These are phyloP conservation scores for Vaccinium vitisidaea DNA, from an alignment of 148 eudicot species.

Conservation along the genomic window DNA sequence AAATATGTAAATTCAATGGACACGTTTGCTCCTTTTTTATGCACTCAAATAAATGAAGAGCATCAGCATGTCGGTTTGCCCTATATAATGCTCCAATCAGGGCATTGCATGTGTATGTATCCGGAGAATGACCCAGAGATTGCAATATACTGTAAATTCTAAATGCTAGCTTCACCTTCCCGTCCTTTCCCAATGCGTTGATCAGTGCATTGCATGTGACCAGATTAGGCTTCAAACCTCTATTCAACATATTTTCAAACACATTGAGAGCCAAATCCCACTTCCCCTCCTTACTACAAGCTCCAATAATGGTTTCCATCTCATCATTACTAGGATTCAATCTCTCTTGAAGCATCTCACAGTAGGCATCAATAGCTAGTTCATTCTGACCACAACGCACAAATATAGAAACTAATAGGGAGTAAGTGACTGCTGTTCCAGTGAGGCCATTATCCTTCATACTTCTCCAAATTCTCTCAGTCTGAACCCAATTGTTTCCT, in stretches of 20 bases:
- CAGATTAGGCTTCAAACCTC: constrained; percentile 46
- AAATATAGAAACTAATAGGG: constrained; percentile 49
- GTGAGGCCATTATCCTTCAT: constrained; percentile 43
- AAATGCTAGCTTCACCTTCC: constrained; percentile 47
- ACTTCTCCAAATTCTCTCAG: constrained; percentile 43
- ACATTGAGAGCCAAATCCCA: constrained; percentile 46
- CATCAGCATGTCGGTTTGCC: constrained; percentile 40
- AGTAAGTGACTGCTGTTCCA: constrained; percentile 50
- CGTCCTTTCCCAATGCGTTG: constrained; percentile 53
- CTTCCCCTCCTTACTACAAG: constrained; percentile 54
- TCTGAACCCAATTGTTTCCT: constrained; percentile 46
- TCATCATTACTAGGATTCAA: constrained; percentile 40
- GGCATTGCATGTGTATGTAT: constrained; percentile 65
- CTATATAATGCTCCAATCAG: constrained; percentile 50
- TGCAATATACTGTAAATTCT: constrained; percentile 33
- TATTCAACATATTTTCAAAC: constrained; percentile 39
- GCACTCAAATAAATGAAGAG: constrained; percentile 52
- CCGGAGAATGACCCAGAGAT: constrained; percentile 44
- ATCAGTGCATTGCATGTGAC: constrained; percentile 59
- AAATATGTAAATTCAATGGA: constrained; percentile 38
- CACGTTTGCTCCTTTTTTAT: constrained; percentile 33
- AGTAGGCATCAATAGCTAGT: constrained; percentile 56
- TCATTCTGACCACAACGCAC: constrained; percentile 62
- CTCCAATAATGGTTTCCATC: constrained; percentile 63
- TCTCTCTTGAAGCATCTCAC: constrained; percentile 46